Percentiles rank a stretch among this genome's conserved stretches.
Conservation (phyloP, 2,329 filamentous ascomycete genomes). For the Fusarium anthophilum region DNA sequence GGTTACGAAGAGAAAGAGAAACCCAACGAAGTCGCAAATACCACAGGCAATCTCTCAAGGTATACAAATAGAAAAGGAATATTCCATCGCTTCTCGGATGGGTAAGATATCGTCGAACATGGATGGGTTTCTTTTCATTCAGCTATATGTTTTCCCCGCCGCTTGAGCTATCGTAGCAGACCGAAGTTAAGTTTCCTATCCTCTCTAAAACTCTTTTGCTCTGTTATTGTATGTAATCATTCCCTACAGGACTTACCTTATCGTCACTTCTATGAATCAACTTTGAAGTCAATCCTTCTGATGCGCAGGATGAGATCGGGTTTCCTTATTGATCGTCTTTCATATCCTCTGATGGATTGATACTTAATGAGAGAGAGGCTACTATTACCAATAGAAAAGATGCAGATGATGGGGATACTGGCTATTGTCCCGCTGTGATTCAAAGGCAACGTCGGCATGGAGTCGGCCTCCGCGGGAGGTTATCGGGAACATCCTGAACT, state of each 20-base stretch:
- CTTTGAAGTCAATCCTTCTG: fast-evolving
- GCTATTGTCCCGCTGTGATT: too few species aligned
- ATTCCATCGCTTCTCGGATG: fast-evolving
- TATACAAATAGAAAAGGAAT: background rate
- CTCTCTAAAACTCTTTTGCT: fast-evolving
- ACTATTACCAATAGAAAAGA: too few species aligned
- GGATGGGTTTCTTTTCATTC: fast-evolving
- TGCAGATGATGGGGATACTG: too few species aligned
- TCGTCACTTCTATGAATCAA: background rate
- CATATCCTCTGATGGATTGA: too few species aligned
- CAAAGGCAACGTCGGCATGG: too few species aligned
- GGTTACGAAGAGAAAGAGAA: background rate
- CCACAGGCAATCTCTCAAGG: fast-evolving
- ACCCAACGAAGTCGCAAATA: background rate
- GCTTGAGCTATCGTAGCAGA: too few species aligned
- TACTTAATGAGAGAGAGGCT: too few species aligned
- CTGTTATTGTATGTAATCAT: background rate
- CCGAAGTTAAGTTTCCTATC: background rate
- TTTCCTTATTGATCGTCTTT: too few species aligned
- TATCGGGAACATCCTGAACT: background rate
- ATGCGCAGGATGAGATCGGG: background rate
- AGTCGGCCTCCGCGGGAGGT: background rate
- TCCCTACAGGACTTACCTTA: fast-evolving
- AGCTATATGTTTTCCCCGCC: background rate
- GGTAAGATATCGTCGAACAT: background rate